Conservation (phyloP, 768 basidiomycete genomes). For the Floccularia luteovirens region DNA sequence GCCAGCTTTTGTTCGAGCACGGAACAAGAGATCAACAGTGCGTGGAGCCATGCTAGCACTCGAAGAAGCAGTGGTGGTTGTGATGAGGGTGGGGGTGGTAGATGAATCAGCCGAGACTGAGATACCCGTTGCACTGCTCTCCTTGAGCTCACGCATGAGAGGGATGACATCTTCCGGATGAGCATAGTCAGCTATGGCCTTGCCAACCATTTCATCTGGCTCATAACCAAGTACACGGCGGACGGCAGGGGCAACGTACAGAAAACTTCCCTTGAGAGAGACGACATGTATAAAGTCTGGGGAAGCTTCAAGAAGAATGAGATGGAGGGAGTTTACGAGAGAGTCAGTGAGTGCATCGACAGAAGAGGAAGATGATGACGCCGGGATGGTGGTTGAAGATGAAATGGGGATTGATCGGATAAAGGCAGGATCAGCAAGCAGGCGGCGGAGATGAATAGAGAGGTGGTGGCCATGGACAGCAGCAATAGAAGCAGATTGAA, state of each 20-base stretch:
- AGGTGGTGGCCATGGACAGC: too few species aligned
- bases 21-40: conserved; percentile 78
- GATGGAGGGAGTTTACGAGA: conserved; percentile 40
- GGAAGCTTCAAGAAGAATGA: conserved; percentile 50
- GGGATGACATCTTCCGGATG: conserved; percentile 89
- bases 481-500: conserved; percentile 12
- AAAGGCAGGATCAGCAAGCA: conserved; percentile 42
- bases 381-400: conserved; percentile 24
- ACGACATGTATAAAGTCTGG: conserved; percentile 89
- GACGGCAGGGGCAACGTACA: conserved; percentile 86
- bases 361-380: conserved; percentile 14
- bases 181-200: conserved; percentile 71
- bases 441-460: conserved; percentile 43
- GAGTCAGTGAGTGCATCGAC: conserved; percentile 16
- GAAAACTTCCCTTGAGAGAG: conserved; percentile 86
- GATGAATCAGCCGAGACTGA: too few species aligned
- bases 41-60: conserved; percentile 26
- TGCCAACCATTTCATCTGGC: conserved; percentile 76
- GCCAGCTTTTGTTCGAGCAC: conserved; percentile 62
- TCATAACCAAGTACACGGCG: conserved; percentile 78
- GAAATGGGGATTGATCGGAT: conserved; percentile 38
- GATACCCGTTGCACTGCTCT: conserved; percentile 32
- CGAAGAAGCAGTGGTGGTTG: background rate
- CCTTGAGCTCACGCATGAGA: conserved; percentile 88
- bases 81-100: too few species aligned